phyloP scores from a whole-genome alignment of 805 yeast species.

The Ogataea paradorogensis region DNA sequence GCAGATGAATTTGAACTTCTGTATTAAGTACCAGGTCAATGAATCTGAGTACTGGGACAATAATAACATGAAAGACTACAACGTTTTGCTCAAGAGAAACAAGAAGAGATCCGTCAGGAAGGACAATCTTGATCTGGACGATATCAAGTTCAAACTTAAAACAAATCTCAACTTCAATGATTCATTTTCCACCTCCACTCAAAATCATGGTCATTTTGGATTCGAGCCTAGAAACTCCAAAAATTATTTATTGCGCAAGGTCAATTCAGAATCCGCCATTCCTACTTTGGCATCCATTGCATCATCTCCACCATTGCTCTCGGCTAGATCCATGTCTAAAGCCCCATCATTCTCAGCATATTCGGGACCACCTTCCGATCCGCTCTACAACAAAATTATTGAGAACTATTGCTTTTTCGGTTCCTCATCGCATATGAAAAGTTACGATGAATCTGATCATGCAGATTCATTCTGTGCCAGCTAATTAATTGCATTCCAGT shows the following conservation, averaged over 20 bases:
- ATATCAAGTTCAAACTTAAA: constrained; percentile 29
- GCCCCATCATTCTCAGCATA: constrained; percentile 15
- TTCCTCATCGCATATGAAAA: constrained; percentile 16
- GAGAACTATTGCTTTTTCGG: constrained; percentile 33
- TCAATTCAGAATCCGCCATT: constrained; percentile 31
- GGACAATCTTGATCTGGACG: constrained; percentile 26
- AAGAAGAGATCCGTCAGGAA: constrained; percentile 9
- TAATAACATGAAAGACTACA: constrained; percentile 37
- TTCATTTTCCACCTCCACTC: constrained; percentile 18
- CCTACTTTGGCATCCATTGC: constrained; percentile 13
- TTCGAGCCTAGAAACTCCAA: constrained; percentile 26
- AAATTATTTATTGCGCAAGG: constrained; percentile 27
- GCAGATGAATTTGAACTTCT: constrained; percentile 35
- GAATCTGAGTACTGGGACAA: constrained; percentile 40
- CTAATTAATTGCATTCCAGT: constrained; percentile 2
- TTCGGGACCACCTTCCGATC: constrained; percentile 11
- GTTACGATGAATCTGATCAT: neutral
- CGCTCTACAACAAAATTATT: constrained; percentile 24
- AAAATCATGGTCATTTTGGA: constrained; percentile 8
- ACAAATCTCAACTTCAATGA: constrained; percentile 31
- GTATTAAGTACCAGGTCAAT: constrained; percentile 37
- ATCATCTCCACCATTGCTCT: constrained; percentile 10
- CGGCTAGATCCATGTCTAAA: constrained; percentile 6
- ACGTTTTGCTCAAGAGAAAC: constrained; percentile 34
- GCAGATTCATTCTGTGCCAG: constrained; percentile 14